phyloP scores from a whole-genome alignment of 2,329 filamentous ascomycete genomes.

The Grosmannia clavigera region DNA sequence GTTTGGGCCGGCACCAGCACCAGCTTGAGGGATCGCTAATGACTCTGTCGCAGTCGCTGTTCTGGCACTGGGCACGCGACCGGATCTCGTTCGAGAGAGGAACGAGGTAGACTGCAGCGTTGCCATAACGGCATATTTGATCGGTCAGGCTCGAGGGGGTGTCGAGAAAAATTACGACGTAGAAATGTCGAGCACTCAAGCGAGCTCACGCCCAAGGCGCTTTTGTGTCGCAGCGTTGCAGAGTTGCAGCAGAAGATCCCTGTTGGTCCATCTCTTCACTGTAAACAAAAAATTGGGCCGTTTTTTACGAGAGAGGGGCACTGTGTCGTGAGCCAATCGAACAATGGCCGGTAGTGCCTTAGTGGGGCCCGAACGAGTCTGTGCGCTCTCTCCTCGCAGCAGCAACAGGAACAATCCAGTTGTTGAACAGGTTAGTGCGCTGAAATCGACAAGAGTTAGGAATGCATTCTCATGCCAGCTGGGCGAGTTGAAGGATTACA shows the following conservation, averaged over 20 bases:
- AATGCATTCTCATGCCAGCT: too few relatives aligned
- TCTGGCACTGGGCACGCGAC: constrained; percentile 12
- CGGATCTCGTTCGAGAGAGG: constrained; percentile 16
- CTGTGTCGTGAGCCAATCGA: not conserved
- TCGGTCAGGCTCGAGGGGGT: not conserved
- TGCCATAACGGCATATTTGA: constrained; percentile 8
- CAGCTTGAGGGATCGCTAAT: not conserved
- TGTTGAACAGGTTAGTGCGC: not conserved
- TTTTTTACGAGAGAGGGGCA: not conserved
- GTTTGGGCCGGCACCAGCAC: not conserved
- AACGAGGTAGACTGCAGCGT: constrained; percentile 8
- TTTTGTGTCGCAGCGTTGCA: not conserved
- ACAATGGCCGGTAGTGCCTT: not conserved
- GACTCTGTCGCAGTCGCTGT: not conserved
- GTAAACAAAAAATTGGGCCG: not conserved
- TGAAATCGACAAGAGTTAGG: too few relatives aligned
- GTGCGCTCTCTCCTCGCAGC: not conserved
- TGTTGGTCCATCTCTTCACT: not conserved
- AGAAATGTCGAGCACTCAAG: not conserved
- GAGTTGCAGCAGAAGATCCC: not conserved
- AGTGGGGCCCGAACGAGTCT: not conserved
- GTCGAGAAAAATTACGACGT: not conserved
- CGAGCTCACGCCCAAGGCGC: not conserved
- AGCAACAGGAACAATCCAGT: not conserved
- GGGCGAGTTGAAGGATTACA: too few relatives aligned